Evolutionary conservation across 23 red algal genomes (phyloP), one percentile per base, ranked within the genome.

Genomic region (Agarophyton chilense): DNA sequence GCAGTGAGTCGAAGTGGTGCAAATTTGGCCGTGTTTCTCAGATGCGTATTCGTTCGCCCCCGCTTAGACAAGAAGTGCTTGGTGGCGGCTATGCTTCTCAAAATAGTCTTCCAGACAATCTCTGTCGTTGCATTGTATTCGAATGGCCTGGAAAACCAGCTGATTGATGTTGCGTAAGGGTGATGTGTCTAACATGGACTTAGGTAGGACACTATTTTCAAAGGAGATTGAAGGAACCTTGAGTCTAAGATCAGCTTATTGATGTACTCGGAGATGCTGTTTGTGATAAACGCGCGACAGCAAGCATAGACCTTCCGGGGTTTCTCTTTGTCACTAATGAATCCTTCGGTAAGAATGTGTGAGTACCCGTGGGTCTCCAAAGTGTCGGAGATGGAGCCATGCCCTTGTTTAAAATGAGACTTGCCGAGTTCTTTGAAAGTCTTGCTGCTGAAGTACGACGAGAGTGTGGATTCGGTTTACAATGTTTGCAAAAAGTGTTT

Each of bases 261-360:
- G n/a, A n/a, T n/a, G n/a, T n/a, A n/a, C n/a, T 70, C 64, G 13
- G 64, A 70, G 10, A 70, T 70, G 64, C 64, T 42, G 34, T 70
- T 70, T 2, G 64, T 70, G 14, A 70, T 66, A 4, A 66, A 35
- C 3, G 61, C 12, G 4, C 61, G 4, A 34, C 61, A 66, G 3
- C 25, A 66, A 9, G 61, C 25, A 28, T 34, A 66, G 31, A 28
- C 61, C 25, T 66, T 66, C 10, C 61, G 61, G 35, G 31, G 31
- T 35, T 66, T 28, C 16, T 66, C 61, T 4, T n/a, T 66, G 4
- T 39, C 34, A 2, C 31, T 28, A 66, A 66, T 3, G 35, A 66
- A 66, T 7, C 13, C 35, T 17, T 66, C 61, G 12, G 61, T 35
- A 10, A 66, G 28, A 11, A 66, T 66, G 22, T 66, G 28, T 4